A percentile compares a stretch with the other conserved stretches of the same genome.
phyloP scores from a whole-genome alignment of 148 eudicot species.

The Agrostemma githago region DNA sequence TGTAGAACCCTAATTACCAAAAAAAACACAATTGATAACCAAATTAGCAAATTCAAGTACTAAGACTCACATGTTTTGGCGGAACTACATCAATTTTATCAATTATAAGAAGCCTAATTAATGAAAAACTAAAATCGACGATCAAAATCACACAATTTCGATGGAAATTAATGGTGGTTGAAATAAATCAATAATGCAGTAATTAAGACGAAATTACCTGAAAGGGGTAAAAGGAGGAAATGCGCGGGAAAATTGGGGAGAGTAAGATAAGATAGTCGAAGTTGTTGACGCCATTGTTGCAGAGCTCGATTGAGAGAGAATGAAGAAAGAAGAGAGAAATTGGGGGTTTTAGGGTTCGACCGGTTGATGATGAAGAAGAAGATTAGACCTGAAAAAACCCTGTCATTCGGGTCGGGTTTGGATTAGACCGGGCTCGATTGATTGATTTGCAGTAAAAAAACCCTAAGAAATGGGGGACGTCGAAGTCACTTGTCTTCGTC shows the following conservation, averaged over 20 bases:
- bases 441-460: no score
- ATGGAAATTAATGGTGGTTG: neutral
- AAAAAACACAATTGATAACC: no score
- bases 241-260: conserved; percentile 25
- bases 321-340: neutral
- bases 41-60: neutral
- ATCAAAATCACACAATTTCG: neutral
- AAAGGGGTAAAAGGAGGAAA: conserved; percentile 20
- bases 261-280: conserved; percentile 16
- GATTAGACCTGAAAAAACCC: no score
- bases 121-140: neutral
- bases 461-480: no score
- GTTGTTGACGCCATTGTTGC: conserved; percentile 21
- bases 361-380: no score
- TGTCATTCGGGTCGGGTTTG: no score
- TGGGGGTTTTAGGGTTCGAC: conserved; percentile 19
- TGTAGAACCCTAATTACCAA: neutral
- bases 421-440: no score
- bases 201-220: conserved; percentile 29
- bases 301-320: neutral
- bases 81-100: no score
- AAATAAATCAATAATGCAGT: no score
- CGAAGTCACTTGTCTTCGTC: no score
- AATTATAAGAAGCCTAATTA: neutral
- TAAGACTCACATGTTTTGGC: no score